These are phyloP conservation scores for Penicillium chermesinum DNA, from an alignment of 495 filamentous ascomycete genomes.

Conservation along the genomic window DNA sequence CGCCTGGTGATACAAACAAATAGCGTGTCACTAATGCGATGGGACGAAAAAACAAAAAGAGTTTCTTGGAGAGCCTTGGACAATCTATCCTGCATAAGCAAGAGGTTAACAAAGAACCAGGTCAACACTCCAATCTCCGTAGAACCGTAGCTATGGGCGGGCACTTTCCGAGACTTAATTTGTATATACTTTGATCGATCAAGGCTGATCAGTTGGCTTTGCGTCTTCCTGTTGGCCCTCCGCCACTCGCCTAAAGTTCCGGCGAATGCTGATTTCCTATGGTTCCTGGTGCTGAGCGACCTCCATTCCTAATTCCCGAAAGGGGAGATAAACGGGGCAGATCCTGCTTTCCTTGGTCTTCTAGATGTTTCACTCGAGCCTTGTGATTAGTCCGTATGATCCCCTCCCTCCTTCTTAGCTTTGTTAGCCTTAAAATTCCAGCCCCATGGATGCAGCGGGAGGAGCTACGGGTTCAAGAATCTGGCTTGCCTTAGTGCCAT, in stretches of 20 bases:
- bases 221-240: constrained; percentile 7
- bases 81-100: constrained; percentile 10
- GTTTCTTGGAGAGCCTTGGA: neutral
- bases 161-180: constrained; percentile 17
- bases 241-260: constrained; percentile 13
- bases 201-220: constrained; percentile 12
- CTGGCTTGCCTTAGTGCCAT: constrained; percentile 27
- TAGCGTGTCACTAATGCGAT: neutral
- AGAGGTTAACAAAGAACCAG: neutral
- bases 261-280: constrained; percentile 11
- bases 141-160: constrained; percentile 6
- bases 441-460: constrained; percentile 19
- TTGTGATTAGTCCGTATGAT: constrained; percentile 12
- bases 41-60: too few relatives aligned
- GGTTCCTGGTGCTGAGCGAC: constrained; percentile 1
- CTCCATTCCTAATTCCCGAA: neutral
- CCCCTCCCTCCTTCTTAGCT: constrained; percentile 5
- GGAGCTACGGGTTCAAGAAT: constrained; percentile 18
- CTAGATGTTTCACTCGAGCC: constrained; percentile 22
- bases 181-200: constrained; percentile 7
- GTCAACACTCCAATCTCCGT: neutral
- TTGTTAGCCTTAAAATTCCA: constrained; percentile 3
- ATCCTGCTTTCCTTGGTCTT: constrained; percentile 23
- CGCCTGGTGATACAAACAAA: constrained; percentile 3
- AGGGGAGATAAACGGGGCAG: constrained; percentile 4